phyloP scores from a whole-genome alignment of 305 asterid genomes.

The Petunia hybrid region DNA sequence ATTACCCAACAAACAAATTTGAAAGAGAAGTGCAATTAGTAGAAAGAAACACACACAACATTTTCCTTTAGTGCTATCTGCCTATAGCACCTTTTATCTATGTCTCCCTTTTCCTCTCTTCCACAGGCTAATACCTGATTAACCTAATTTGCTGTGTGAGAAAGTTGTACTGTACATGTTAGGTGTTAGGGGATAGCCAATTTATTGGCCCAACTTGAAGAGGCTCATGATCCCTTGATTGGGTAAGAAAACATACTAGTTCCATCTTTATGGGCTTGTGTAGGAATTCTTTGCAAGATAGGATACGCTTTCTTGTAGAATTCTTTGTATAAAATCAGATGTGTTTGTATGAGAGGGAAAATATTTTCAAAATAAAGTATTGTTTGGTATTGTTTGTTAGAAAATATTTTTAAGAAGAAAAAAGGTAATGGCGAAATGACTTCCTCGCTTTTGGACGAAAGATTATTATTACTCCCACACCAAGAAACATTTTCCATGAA shows the following conservation, averaged over 20 bases:
- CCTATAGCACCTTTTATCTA: slow-evolving; percentile 1
- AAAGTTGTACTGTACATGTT: background rate
- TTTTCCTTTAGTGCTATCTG: background rate
- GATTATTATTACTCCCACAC: too few relatives aligned
- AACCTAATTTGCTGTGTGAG: background rate
- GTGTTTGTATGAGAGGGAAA: too few relatives aligned
- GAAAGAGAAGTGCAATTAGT: background rate
- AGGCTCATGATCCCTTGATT: background rate
- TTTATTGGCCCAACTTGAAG: slow-evolving; percentile 12
- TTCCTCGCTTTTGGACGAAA: too few relatives aligned
- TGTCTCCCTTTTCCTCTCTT: background rate
- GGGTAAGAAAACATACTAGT: background rate
- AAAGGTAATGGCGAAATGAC: too few relatives aligned
- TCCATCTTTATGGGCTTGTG: background rate
- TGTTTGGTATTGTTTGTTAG: too few relatives aligned
- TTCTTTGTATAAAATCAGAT: background rate
- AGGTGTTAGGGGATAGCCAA: background rate
- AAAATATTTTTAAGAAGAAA: too few relatives aligned
- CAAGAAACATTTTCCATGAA: too few relatives aligned
- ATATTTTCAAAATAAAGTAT: too few relatives aligned
- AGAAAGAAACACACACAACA: background rate
- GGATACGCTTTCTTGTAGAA: background rate
- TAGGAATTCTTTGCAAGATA: background rate
- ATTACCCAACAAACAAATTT: background rate
- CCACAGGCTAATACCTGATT: background rate